A percentile compares a stretch with the other conserved stretches of the same genome.
These are phyloP conservation scores for Phytophthora nicotianae DNA, from an alignment of 352 stramenopile genomes.

Conservation along the genomic window DNA sequence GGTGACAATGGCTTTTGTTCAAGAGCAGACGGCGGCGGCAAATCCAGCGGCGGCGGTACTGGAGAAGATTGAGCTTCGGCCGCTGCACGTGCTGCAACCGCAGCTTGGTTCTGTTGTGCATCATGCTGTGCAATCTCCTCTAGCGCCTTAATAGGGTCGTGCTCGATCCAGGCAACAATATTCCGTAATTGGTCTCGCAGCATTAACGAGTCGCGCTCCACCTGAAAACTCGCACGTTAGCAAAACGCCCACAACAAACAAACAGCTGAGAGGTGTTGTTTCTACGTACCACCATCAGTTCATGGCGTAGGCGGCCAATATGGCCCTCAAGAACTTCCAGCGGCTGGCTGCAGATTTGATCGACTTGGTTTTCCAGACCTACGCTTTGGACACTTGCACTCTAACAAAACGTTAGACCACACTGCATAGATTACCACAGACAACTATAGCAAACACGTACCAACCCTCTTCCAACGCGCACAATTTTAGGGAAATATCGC, in stretches of 20 bases:
- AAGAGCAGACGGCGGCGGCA: slow-evolving; percentile 8
- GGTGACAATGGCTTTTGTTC: slow-evolving; percentile 2
- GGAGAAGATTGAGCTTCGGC: slow-evolving; percentile 20
- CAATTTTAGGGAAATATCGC: slow-evolving; percentile 95
- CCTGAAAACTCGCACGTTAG: slow-evolving; percentile 32
- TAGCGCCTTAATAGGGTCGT: slow-evolving; percentile 54
- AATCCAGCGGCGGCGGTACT: slow-evolving; percentile 28
- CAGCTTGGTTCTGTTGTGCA: slow-evolving; percentile 32
- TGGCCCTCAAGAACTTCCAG: slow-evolving; percentile 75
- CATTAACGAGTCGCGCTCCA: slow-evolving; percentile 73
- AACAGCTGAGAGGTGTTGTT: background rate
- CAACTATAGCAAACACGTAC: slow-evolving; percentile 41
- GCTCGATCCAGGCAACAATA: slow-evolving; percentile 78
- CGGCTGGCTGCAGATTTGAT: slow-evolving; percentile 79
- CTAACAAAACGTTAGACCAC: slow-evolving; percentile 35
- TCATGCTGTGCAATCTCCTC: slow-evolving; percentile 45
- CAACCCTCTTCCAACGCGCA: slow-evolving; percentile 89
- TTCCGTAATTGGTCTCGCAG: slow-evolving; percentile 71
- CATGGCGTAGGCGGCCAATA: slow-evolving; percentile 52
- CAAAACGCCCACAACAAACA: background rate
- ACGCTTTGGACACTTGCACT: slow-evolving; percentile 81
- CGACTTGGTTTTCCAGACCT: slow-evolving; percentile 83
- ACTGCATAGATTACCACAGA: background rate
- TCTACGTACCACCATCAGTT: slow-evolving; percentile 56
- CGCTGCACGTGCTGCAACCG: slow-evolving; percentile 10